phyloP scores from a whole-genome alignment of 2,329 filamentous ascomycete genomes.

The Didymella glomerata region DNA sequence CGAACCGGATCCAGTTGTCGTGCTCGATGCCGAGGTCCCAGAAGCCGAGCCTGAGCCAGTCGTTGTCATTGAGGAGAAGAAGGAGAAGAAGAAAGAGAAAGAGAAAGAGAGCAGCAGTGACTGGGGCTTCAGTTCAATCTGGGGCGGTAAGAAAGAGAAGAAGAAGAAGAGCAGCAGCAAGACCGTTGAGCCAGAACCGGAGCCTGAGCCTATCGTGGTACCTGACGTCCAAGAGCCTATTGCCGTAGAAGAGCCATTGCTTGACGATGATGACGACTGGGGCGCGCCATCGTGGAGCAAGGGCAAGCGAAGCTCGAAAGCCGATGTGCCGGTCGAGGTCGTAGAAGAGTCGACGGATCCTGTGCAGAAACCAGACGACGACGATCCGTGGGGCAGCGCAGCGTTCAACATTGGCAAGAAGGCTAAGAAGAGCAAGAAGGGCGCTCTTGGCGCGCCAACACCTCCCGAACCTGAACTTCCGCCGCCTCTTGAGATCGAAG shows the following conservation, averaged over 20 bases:
- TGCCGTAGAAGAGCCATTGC: slow-evolving; percentile 60
- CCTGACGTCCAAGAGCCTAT: slow-evolving; percentile 55
- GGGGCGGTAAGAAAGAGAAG: slow-evolving; percentile 54
- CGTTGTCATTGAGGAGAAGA: slow-evolving; percentile 33
- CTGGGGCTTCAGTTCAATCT: slow-evolving; percentile 49
- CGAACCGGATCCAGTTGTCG: slow-evolving; percentile 32
- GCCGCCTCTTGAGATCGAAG: slow-evolving; percentile 64
- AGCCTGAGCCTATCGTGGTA: slow-evolving; percentile 38
- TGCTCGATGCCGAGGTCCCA: slow-evolving; percentile 36
- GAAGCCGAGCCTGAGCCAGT: slow-evolving; percentile 40
- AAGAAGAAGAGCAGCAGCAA: slow-evolving; percentile 57
- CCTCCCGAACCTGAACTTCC: slow-evolving; percentile 51
- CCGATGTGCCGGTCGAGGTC: slow-evolving; percentile 51
- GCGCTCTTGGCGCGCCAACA: slow-evolving; percentile 59
- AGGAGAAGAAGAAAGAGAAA: slow-evolving; percentile 43
- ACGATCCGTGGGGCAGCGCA: slow-evolving; percentile 50
- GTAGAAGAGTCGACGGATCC: slow-evolving; percentile 52
- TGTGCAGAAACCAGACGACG: slow-evolving; percentile 56
- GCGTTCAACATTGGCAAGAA: slow-evolving; percentile 59
- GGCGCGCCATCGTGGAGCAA: slow-evolving; percentile 65
- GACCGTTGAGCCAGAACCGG: slow-evolving; percentile 41
- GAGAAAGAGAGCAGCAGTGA: slow-evolving; percentile 44
- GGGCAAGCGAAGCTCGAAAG: slow-evolving; percentile 53
- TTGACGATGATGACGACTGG: slow-evolving; percentile 63
- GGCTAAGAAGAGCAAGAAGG: slow-evolving; percentile 64